A percentile compares a stretch with the other conserved stretches of the same genome.
Evolutionary conservation across 2,329 filamentous ascomycete genomes (phyloP).

Genomic region (Xylariomycetidae sp.): DNA sequence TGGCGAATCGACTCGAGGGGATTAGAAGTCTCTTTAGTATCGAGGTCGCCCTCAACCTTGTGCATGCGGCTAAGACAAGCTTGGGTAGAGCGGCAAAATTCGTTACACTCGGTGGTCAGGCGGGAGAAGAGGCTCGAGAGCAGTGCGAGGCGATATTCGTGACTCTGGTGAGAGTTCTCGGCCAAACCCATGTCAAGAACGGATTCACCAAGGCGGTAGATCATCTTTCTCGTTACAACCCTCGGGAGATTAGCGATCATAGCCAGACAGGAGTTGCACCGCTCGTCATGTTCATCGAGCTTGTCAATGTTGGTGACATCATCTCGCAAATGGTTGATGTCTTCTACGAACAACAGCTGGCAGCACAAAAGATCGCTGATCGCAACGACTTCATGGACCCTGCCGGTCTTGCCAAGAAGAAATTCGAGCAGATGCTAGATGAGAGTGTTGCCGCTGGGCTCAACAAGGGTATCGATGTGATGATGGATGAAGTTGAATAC

Average conservation of each 20-base stretch:
- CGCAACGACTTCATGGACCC: conserved; percentile 92
- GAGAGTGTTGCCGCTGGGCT: conserved; percentile 92
- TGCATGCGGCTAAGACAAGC: conserved; percentile 82
- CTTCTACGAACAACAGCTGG: conserved; percentile 94
- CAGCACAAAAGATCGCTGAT: conserved; percentile 76
- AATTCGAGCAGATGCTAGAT: conserved; percentile 97
- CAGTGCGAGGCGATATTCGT: conserved; percentile 92
- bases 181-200: conserved; percentile 80
- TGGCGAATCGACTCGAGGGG: conserved; percentile 90
- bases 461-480: conserved; percentile 95
- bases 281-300: conserved; percentile 89
- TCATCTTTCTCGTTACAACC: conserved; percentile 87
- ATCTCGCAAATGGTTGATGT: conserved; percentile 99
- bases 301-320: conserved; percentile 95
- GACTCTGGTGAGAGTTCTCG: conserved; percentile 74
- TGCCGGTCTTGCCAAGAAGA: conserved; percentile 91
- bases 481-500: conserved; percentile 98
- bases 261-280: conserved; percentile 75
- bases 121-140: conserved; percentile 76
- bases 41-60: conserved; percentile 84
- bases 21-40: conserved; percentile 96
- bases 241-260: conserved; percentile 72
- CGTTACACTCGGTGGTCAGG: conserved; percentile 72
- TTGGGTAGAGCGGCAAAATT: conserved; percentile 83
- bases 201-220: conserved; percentile 91